Evolutionary conservation across 2,329 filamentous ascomycete species (phyloP), one percentile per base, ranked within the genome.

Genomic region (Xylaria sp.): DNA sequence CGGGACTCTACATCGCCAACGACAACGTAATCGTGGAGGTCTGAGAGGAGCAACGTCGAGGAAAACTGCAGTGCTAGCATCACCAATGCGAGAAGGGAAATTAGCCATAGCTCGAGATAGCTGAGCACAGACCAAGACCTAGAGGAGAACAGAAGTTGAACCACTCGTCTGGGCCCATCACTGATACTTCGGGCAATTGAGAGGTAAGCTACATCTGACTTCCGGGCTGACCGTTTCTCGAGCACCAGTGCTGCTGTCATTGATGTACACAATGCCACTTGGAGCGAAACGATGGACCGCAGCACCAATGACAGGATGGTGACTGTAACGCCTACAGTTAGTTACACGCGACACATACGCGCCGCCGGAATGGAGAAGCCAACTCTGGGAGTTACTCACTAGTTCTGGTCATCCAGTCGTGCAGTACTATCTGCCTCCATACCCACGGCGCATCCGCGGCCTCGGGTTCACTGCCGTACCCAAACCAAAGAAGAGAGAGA

Each of bases 221-320:
- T 64, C 15, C 65, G 68, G 10, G 61, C 39, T 8, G 20, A 43
- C 10, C 60, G 61, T 28, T 62, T 64, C 57, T 70, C 68, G n/a
- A 70, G 50, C 1, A 67, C 28, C 0, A 70, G 58, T 12, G 68
- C 65, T 23, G 68, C 68, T 25, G 45, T 65, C 68, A 70, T 70
- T 2, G 68, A 67, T 28, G 65, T 67, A 15, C 64, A 66, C 9
- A 66, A 25, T 23, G 58, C 50, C 4, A 58, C 64, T 36, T 66
- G 64, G 28, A 66, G 8, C 12, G 64, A 61, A 18, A 61, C 58
- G 12, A 66, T 25, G 12, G 43, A 62, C 20, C 64, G 58, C 15
- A 66, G 13, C 13, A 50, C 43, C 12, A 66, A 30, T 13, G 64
- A 20, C n/a, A 32, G 36, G 15, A 65, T 65, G 6, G 63, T 65